A percentile compares a stretch with the other conserved stretches of the same genome.
phyloP scores from a whole-genome alignment of 2,329 filamentous ascomycete genomes.

The Truncatella angustata region DNA sequence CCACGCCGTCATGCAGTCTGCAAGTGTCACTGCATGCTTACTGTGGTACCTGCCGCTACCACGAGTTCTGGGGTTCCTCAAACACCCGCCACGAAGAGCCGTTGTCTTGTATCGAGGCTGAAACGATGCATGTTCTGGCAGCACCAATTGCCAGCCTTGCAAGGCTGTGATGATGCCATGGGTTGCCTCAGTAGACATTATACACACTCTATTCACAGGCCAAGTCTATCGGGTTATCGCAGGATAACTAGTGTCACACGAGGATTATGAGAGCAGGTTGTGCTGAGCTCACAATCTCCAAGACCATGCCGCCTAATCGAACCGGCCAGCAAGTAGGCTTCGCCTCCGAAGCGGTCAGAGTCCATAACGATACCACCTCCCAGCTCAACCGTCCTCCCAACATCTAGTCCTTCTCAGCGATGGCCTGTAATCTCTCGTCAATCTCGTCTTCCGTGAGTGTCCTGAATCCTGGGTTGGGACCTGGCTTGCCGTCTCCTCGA shows the following conservation, averaged over 20 bases:
- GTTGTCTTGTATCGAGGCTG: neutral
- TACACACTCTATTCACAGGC: conserved; percentile 8
- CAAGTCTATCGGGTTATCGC: conserved; percentile 25
- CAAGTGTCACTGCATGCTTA: too few relatives aligned
- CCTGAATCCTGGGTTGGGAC: conserved; percentile 76
- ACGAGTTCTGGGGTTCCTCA: neutral
- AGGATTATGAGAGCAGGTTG: conserved; percentile 2
- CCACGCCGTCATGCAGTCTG: too few relatives aligned
- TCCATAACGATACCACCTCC: conserved; percentile 18
- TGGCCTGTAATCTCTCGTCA: conserved; percentile 95
- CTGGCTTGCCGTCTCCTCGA: conserved; percentile 76
- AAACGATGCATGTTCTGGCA: neutral
- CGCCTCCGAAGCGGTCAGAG: neutral
- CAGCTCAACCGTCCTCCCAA: conserved; percentile 22
- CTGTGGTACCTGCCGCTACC: neutral
- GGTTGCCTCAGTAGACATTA: conserved; percentile 5
- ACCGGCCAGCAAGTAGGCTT: conserved; percentile 2
- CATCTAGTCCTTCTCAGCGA: conserved; percentile 93
- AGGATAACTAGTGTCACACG: conserved; percentile 12
- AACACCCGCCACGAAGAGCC: neutral
- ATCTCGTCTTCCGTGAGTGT: conserved; percentile 96
- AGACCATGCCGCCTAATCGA: conserved; percentile 4
- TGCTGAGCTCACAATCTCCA: conserved; percentile 2
- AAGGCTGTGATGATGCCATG: conserved; percentile 11
- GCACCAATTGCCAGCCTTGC: conserved; percentile 9